A percentile compares a stretch with the other conserved stretches of the same genome.
Conservation (phyloP, 2,329 filamentous ascomycete species). For the Neoscytalidium dimidiatum region DNA sequence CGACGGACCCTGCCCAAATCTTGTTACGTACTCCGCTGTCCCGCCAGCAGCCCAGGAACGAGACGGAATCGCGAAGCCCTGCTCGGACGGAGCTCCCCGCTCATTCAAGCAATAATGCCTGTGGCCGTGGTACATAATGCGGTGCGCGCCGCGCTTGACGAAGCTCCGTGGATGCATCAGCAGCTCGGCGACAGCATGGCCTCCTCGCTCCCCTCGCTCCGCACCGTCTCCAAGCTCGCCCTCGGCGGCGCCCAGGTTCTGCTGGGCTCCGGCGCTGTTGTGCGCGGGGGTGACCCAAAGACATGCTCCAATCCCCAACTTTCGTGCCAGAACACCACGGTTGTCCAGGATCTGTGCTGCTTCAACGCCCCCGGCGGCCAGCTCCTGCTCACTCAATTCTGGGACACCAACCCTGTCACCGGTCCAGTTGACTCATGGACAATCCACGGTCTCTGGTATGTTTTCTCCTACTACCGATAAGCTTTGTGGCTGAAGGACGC, state of each 20-base stretch:
- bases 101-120: background rate
- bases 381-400: constrained; percentile 75
- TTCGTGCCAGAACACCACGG: constrained; percentile 66
- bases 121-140: constrained; percentile 21
- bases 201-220: constrained; percentile 37
- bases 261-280: constrained; percentile 30
- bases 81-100: background rate
- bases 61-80: constrained; percentile 1
- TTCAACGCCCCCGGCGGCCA: constrained; percentile 73
- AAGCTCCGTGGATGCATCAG: background rate
- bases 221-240: constrained; percentile 39
- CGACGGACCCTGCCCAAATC: background rate
- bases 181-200: constrained; percentile 24
- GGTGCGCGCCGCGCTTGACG: constrained; percentile 9
- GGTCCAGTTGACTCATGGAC: constrained; percentile 61
- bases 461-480: background rate
- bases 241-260: constrained; percentile 37
- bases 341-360: constrained; percentile 68
- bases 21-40: background rate
- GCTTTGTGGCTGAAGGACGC: background rate
- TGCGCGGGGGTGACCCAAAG: constrained; percentile 29
- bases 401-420: constrained; percentile 66
- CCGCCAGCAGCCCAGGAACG: background rate
- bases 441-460: constrained; percentile 67
- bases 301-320: constrained; percentile 47